Evolutionary conservation across 345 rosid genomes (phyloP), one percentile per base, ranked within the genome.

Genomic region (Hevea brasiliensis): DNA sequence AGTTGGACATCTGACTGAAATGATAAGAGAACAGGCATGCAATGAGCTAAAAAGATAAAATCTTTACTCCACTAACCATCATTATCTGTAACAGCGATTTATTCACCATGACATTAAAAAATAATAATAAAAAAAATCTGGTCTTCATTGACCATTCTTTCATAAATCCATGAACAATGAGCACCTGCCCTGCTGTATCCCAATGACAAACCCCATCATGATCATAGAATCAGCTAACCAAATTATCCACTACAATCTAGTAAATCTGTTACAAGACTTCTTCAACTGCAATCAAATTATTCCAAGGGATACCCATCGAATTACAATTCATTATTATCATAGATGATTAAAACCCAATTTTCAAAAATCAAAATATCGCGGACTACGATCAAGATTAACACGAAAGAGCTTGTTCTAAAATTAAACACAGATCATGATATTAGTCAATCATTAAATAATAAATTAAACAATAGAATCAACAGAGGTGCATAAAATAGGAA

Each of bases 391-490:
- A 24, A 65, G 9, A 26, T 2, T 44, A 51, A 37, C 47, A 12
- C 0, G 15, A 12, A 47, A 2, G 15, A 17, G n/a, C 55, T 50
- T 50, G 7, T 50, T 17, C 55, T 50, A 50, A 4, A 50, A 50
- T 50, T 8, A 55, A 50, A 70, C 64, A 24, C 62, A 70, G 40
- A 70, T 70, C 32, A 20, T 24, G 18, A 57, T 32, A 4, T 32
- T 32, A 32, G 37, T 32, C 37, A 32, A 32, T 32, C 37, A 32
- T 32, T 32, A 32, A 32, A 4, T 32, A 32, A 32, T 32, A 32
- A 32, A 32, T 4, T 32, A 4, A 32, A 32, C 37, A 32, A 32
- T 32, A 32, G 40, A 70, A 14, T 57, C 64, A 10, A 26, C 45
- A 40, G 2, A 2, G 29, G n/a, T 20, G 7, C n/a, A 18, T 11